Evolutionary conservation across 495 filamentous ascomycete species (phyloP), one percentile per base, ranked within the genome.

Genomic region (Aspergillus saccharolyticus): DNA sequence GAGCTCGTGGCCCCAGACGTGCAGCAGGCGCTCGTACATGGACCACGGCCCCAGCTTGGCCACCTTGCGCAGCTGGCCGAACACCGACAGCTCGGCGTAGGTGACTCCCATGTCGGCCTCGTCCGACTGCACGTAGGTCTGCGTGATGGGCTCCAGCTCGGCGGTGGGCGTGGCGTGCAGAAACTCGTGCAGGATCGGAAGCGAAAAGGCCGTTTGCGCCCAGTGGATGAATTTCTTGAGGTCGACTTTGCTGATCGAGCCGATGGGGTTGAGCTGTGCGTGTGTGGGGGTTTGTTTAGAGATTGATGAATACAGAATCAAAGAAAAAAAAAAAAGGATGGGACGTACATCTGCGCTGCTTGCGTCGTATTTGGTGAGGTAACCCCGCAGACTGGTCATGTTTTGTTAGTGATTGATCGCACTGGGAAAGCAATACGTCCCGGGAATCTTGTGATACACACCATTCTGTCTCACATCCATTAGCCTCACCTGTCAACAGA

Each of bases 91-190:
- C 50, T 83, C 78, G 33, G 65, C 70, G 63, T 83, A 83, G 3
- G 78, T 80, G 43, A 85, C 74, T 16, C 83, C 85, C 88, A 90
- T 91, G 61, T 90, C 88, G 2, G 75, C 86, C 71, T 96, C 91
- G 66, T 95, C 77, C 39, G 66, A 68, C 61, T 75, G 71, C 9
- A 78, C 70, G 47, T 74, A 74, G 15, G 65, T 74, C 0, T 81
- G 70, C 1, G 89, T 89, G 24, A 91, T 85, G 14, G 91, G 91
- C 61, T 92, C 88, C 0, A 96, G 79, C 68, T 96, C 91, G 1
- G 90, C 91, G 3, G 89, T 94, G 0, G 91, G 91, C 0, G 80
- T 77, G 3, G 91, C 91, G 16, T 78, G 72, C 20, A 95, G 67
- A 74, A 97, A 96, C 3, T 81, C 80, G 1, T 84, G 62, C 5